Evolutionary conservation across 2,329 filamentous ascomycete species (phyloP).

Genomic region (Penicillium sp.): DNA sequence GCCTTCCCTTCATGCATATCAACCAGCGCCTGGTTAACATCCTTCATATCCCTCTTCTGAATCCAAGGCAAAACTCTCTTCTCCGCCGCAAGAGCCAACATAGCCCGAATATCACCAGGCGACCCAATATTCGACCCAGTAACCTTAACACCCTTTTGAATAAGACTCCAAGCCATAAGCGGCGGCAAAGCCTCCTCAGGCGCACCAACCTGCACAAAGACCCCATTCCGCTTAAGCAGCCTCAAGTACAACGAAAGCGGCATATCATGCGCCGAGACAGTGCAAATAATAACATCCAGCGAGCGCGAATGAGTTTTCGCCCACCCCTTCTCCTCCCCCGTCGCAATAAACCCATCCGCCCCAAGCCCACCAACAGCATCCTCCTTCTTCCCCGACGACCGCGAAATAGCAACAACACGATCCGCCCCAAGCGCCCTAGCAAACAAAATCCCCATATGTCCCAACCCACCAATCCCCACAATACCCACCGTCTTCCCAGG

Average conservation of each 20-base stretch:
- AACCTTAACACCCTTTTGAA: constrained; percentile 54
- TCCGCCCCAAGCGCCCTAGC: constrained; percentile 67
- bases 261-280: constrained; percentile 59
- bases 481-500: constrained; percentile 69
- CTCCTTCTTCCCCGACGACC: constrained; percentile 47
- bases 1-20: constrained; percentile 48
- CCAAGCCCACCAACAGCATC: constrained; percentile 53
- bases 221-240: constrained; percentile 57
- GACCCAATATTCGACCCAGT: constrained; percentile 48
- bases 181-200: constrained; percentile 57
- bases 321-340: constrained; percentile 56
- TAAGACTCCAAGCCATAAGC: constrained; percentile 57
- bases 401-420: constrained; percentile 55
- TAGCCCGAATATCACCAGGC: constrained; percentile 42
- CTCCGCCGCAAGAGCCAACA: constrained; percentile 44
- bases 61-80: constrained; percentile 45
- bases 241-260: constrained; percentile 59
- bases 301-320: constrained; percentile 45
- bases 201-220: constrained; percentile 63
- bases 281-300: constrained; percentile 56
- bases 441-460: constrained; percentile 69
- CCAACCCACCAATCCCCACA: constrained; percentile 68
- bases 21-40: constrained; percentile 43
- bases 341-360: constrained; percentile 55
- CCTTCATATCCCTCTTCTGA: constrained; percentile 40